phyloP scores from a whole-genome alignment of 768 basidiomycete genomes.

The Chiua virens region DNA sequence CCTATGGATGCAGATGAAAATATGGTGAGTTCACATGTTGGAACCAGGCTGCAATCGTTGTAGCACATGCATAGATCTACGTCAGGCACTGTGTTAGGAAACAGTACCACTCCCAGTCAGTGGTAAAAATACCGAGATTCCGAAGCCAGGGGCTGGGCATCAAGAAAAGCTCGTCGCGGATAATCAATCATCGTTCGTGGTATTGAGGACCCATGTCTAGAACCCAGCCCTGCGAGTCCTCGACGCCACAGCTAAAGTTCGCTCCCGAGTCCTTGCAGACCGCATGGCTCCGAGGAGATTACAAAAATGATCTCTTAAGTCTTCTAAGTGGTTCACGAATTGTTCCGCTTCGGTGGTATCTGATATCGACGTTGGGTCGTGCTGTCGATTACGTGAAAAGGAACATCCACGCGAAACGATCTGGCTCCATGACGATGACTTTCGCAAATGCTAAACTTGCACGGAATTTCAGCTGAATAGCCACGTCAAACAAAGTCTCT shows the following conservation, averaged over 20 bases:
- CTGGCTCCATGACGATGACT: background rate
- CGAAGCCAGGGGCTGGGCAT: background rate
- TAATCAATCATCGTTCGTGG: background rate
- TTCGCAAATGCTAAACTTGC: background rate
- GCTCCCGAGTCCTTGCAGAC: too few species aligned
- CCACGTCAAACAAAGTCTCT: background rate
- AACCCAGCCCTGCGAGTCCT: background rate
- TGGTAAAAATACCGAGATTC: constrained; percentile 10
- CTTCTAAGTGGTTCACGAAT: too few species aligned
- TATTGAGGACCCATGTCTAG: background rate
- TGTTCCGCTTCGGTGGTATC: background rate
- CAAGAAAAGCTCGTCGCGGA: constrained; percentile 2
- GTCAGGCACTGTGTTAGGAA: constrained; percentile 6
- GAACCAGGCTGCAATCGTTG: constrained; percentile 1
- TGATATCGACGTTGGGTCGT: too few species aligned
- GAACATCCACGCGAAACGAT: too few species aligned
- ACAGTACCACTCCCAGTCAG: constrained; percentile 7
- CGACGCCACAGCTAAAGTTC: background rate
- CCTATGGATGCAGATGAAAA: constrained; percentile 1
- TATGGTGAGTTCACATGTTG: constrained; percentile 7
- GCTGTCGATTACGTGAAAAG: background rate
- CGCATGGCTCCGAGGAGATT: too few species aligned
- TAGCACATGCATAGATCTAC: background rate
- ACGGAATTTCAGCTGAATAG: background rate
- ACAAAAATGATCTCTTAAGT: too few species aligned